phyloP scores from a whole-genome alignment of 2,329 filamentous ascomycete species.

The Apiospora hydei region DNA sequence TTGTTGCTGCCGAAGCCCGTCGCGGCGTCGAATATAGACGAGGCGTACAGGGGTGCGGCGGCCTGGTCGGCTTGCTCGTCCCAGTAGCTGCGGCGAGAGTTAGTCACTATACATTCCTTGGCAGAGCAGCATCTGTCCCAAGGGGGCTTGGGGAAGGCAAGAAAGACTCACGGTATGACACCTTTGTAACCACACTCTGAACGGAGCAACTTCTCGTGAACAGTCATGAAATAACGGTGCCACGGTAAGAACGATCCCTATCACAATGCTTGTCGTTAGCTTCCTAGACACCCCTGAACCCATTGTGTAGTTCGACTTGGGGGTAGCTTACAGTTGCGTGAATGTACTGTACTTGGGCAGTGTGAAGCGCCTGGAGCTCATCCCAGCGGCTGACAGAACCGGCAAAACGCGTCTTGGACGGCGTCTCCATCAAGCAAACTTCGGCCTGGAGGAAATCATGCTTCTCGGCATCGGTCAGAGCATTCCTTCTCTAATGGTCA shows the following conservation, averaged over 20 bases:
- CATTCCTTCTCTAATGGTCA: background rate
- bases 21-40: conserved; percentile 6
- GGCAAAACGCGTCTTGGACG: conserved; percentile 15
- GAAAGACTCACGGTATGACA: background rate
- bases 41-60: background rate
- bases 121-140: background rate
- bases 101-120: background rate
- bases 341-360: background rate
- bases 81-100: background rate
- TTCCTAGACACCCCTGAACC: too few relatives aligned
- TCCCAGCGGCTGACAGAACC: conserved; percentile 20
- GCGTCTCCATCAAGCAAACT: conserved; percentile 23
- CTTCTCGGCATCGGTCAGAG: conserved; percentile 18
- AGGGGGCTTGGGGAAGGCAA: background rate
- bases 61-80: conserved; percentile 1
- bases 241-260: conserved; percentile 15
- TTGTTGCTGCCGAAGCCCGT: conserved; percentile 6
- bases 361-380: conserved; percentile 14
- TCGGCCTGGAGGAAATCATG: conserved; percentile 19
- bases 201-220: background rate
- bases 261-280: background rate
- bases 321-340: background rate
- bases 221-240: background rate
- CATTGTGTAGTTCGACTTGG: background rate
- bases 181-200: conserved; percentile 9